Conservation (phyloP, 208 protist genomes). For the Kentomonas sorsogonicus region DNA sequence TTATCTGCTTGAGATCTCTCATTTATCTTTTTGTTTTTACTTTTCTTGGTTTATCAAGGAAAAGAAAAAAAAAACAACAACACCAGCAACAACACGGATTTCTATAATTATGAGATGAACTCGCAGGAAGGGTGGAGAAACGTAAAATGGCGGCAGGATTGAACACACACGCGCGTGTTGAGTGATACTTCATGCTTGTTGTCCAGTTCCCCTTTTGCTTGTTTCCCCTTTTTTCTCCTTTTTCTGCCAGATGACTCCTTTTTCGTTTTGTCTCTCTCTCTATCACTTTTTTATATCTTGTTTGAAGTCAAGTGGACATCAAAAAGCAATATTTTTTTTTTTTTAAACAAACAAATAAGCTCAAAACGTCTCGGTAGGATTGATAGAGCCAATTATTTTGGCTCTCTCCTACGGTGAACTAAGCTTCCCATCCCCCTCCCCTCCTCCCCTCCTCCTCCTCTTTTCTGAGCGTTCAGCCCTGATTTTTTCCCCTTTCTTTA, state of each 20-base stretch:
- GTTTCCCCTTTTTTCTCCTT: constrained; percentile 9
- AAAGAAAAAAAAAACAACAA: no score
- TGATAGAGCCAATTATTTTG: constrained; percentile 6
- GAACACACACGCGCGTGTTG: no score
- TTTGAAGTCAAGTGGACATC: constrained; percentile 3
- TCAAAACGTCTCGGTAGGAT: no score
- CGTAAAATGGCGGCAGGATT: no score
- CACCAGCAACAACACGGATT: no score
- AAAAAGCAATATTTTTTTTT: constrained; percentile 1
- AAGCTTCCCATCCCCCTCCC: background rate
- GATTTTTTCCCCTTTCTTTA: background rate
- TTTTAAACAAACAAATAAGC: no score
- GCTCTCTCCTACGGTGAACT: background rate
- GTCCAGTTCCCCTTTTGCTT: background rate
- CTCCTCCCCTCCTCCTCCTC: background rate
- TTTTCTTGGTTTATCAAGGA: no score
- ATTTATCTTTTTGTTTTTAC: no score
- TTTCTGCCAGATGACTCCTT: background rate
- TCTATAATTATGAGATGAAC: no score
- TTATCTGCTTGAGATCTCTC: no score
- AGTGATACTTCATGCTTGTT: no score
- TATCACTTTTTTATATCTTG: constrained; percentile 3
- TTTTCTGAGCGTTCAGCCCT: background rate
- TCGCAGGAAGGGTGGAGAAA: background rate
- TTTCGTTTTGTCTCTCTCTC: background rate